Conservation (phyloP, 768 basidiomycete genomes). For the Kwoniella dendrophila region DNA sequence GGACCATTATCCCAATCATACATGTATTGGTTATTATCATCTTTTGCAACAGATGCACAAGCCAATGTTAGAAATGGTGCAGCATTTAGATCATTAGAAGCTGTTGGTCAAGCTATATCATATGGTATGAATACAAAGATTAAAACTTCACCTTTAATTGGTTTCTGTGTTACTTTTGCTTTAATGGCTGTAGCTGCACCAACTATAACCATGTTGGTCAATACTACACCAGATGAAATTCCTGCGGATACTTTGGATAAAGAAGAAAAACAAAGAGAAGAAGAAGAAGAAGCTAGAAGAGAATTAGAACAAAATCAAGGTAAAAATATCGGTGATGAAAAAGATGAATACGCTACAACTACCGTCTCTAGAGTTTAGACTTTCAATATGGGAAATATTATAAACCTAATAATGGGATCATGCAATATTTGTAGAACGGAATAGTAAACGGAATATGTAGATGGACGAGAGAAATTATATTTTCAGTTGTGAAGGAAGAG, state of each 20-base stretch:
- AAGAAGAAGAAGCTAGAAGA: conserved; percentile 2
- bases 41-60: conserved; percentile 37
- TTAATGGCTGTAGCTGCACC: conserved; percentile 18
- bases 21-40: conserved; percentile 45
- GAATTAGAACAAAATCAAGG: conserved; percentile 3
- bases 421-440: too few species aligned
- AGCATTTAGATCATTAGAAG: conserved; percentile 43
- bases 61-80: conserved; percentile 36
- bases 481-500: too few species aligned
- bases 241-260: conserved; percentile 23
- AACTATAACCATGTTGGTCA: conserved; percentile 25
- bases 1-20: conserved; percentile 31
- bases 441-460: too few species aligned
- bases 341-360: conserved; percentile 4
- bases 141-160: conserved; percentile 21
- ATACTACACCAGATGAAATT: conserved; percentile 21
- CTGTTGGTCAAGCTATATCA: conserved; percentile 38
- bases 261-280: conserved; percentile 8
- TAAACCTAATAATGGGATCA: too few species aligned
- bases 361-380: not conserved
- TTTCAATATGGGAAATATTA: too few species aligned
- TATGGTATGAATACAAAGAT: conserved; percentile 30
- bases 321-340: conserved; percentile 1
- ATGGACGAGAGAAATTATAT: too few species aligned
- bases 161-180: conserved; percentile 25